Evolutionary conservation across 495 filamentous ascomycete genomes (phyloP).

Genomic region (Terfezia boudieri): DNA sequence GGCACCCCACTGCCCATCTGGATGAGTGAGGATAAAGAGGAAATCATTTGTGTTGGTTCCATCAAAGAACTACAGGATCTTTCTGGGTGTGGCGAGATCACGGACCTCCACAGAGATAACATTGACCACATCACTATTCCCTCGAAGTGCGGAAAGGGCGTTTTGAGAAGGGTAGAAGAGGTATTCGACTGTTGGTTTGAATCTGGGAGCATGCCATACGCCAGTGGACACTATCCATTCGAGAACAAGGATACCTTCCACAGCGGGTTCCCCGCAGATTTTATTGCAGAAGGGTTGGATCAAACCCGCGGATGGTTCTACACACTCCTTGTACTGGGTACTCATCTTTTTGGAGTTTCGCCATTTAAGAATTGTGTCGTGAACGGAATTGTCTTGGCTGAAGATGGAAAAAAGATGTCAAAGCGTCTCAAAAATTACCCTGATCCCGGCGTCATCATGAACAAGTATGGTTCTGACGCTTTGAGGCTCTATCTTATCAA

Average conservation of each 20-base stretch:
- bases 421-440: slow-evolving; percentile 97
- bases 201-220: slow-evolving; percentile 70
- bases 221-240: slow-evolving; percentile 82
- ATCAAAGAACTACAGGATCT: slow-evolving; percentile 66
- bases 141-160: slow-evolving; percentile 70
- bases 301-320: slow-evolving; percentile 98
- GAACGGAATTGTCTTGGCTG: slow-evolving; percentile 84
- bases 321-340: slow-evolving; percentile 72
- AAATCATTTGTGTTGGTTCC: slow-evolving; percentile 72
- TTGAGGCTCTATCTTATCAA: slow-evolving; percentile 91
- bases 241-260: slow-evolving; percentile 72
- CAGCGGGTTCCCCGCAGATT: slow-evolving; percentile 73
- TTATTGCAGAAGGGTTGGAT: slow-evolving; percentile 90
- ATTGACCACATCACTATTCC: slow-evolving; percentile 95
- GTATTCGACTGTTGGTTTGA: slow-evolving; percentile 98
- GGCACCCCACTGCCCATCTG: slow-evolving; percentile 86
- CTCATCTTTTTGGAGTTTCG: slow-evolving; percentile 66
- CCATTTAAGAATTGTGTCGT: slow-evolving; percentile 96
- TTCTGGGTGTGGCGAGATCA: slow-evolving; percentile 69
- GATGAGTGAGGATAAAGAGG: slow-evolving; percentile 71
- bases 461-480: slow-evolving; percentile 80
- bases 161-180: slow-evolving; percentile 58
- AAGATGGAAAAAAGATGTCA: slow-evolving; percentile 98
- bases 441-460: slow-evolving; percentile 65
- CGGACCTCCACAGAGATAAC: slow-evolving; percentile 85